Percentiles rank a stretch among this genome's conserved stretches.
Evolutionary conservation across 169 alveolate species (phyloP).

Genomic region (Cystoisospora suis): DNA sequence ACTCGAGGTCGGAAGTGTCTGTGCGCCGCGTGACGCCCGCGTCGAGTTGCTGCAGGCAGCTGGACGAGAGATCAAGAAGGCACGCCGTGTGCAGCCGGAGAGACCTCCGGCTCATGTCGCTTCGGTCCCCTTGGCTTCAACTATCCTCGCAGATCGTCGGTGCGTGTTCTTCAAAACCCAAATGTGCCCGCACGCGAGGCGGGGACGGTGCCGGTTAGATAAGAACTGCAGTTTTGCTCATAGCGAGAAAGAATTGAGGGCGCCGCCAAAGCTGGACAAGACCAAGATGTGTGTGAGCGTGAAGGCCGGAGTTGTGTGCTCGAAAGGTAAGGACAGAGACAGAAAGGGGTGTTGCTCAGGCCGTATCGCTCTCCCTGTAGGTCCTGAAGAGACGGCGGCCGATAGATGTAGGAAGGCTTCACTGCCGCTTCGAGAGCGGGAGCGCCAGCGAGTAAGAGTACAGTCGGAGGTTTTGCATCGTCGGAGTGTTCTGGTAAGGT

Average conservation of each 20-base stretch:
- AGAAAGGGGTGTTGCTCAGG: not conserved
- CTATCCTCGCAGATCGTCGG: constrained; percentile 71
- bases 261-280: constrained; percentile 33
- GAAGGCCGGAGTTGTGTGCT: constrained; percentile 6
- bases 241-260: not conserved
- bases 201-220: constrained; percentile 23
- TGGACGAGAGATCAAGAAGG: no score
- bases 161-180: constrained; percentile 65
- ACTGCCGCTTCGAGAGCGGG: no score
- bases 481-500: no score
- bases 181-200: constrained; percentile 65
- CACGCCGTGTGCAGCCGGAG: not conserved
- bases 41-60: no score
- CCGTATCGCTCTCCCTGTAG: not conserved
- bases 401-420: no score
- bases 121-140: not conserved
- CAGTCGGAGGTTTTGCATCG: no score
- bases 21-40: no score
- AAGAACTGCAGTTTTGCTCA: constrained; percentile 5
- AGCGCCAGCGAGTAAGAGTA: no score
- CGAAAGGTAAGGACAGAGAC: not conserved
- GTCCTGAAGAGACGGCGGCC: not conserved
- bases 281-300: constrained; percentile 14
- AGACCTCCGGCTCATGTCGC: not conserved
- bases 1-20: no score